Conservation (phyloP, 495 filamentous ascomycete genomes). For the Neurospora sublineolata region DNA sequence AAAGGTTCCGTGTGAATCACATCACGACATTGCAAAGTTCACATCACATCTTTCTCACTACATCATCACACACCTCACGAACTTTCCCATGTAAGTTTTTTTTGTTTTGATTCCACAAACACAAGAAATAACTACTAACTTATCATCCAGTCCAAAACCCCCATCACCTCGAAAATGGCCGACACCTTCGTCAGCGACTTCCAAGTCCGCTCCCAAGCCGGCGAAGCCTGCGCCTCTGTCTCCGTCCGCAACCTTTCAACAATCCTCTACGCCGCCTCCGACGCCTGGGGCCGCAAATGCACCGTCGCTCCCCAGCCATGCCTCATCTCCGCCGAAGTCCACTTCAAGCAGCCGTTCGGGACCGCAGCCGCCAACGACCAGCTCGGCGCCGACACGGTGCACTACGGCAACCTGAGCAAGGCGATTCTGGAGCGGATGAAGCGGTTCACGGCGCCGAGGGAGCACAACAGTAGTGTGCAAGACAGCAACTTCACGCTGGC, state of each 20-base stretch:
- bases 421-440: slow-evolving; percentile 28
- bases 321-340: slow-evolving; percentile 38
- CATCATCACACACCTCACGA: neutral
- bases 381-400: slow-evolving; percentile 43
- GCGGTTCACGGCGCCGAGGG: slow-evolving; percentile 4
- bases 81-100: neutral
- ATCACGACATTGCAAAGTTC: neutral
- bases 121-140: neutral
- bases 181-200: slow-evolving; percentile 20
- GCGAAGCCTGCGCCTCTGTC: slow-evolving; percentile 30
- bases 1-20: neutral
- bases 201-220: slow-evolving; percentile 20
- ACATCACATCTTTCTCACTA: neutral
- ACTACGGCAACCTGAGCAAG: slow-evolving; percentile 51
- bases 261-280: slow-evolving; percentile 29
- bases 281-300: slow-evolving; percentile 44
- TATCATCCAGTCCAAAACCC: neutral
- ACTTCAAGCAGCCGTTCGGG: slow-evolving; percentile 34
- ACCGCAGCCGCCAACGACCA: slow-evolving; percentile 34
- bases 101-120: neutral
- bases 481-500: slow-evolving; percentile 8
- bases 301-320: slow-evolving; percentile 37
- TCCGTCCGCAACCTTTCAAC: slow-evolving; percentile 41
- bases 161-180: neutral
- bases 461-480: neutral